A percentile compares a stretch with the other conserved stretches of the same genome.
Conservation (phyloP, 805 yeast genomes). For the fission yeast (Schizosaccharomyces pombe) region DNA sequence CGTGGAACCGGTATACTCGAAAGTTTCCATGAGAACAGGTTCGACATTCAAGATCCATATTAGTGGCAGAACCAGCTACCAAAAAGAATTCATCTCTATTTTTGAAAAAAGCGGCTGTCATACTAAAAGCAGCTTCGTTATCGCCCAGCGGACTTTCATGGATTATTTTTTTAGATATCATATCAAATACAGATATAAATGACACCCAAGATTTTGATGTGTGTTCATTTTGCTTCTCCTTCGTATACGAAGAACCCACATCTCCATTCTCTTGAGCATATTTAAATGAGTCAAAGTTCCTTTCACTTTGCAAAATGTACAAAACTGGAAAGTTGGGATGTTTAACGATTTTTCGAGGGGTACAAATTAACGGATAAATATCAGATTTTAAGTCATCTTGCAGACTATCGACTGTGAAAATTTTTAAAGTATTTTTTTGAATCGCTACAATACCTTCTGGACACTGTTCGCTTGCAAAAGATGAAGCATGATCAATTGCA, state of each 20-base stretch:
- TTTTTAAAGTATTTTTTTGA: slow-evolving; percentile 22
- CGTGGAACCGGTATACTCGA: slow-evolving; percentile 14
- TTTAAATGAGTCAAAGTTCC: slow-evolving; percentile 12
- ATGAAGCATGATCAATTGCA: slow-evolving; percentile 21
- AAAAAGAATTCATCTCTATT: slow-evolving; percentile 8
- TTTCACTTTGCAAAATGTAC: slow-evolving; percentile 27
- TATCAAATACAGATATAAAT: slow-evolving; percentile 29
- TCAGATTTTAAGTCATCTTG: slow-evolving; percentile 23
- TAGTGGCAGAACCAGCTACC: slow-evolving; percentile 14
- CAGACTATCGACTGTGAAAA: slow-evolving; percentile 9
- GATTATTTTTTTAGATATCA: slow-evolving; percentile 9
- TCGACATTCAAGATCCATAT: slow-evolving; percentile 12
- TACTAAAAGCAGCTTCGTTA: slow-evolving; percentile 22
- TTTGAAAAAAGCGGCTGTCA: slow-evolving; percentile 17
- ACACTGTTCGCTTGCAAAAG: slow-evolving; percentile 41
- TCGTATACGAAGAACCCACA: neutral
- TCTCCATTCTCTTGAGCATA: slow-evolving; percentile 6
- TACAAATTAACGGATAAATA: slow-evolving; percentile 23
- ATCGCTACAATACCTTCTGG: slow-evolving; percentile 42
- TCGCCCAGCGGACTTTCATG: slow-evolving; percentile 14
- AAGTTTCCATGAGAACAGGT: slow-evolving; percentile 11
- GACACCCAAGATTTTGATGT: slow-evolving; percentile 23
- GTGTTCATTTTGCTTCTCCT: neutral
- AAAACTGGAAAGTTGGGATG: slow-evolving; percentile 10
- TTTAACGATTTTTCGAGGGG: slow-evolving; percentile 24